phyloP scores from a whole-genome alignment of 192 early-diverging fungal species.

The Coemansia interrupta region DNA sequence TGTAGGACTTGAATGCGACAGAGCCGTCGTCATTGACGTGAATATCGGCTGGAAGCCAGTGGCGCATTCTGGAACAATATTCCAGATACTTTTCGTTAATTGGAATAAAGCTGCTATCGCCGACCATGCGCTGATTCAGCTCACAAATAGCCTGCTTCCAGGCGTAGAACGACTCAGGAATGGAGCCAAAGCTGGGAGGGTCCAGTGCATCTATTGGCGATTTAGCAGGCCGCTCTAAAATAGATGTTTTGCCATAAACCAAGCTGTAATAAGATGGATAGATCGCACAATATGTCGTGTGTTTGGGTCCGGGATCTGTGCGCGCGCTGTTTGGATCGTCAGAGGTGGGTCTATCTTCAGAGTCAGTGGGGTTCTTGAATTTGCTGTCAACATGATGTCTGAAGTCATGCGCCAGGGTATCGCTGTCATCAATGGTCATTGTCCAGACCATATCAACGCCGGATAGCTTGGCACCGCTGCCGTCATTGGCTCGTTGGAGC shows the following conservation, averaged over 20 bases:
- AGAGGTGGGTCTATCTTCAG: too few relatives aligned
- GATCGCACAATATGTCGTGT: neutral
- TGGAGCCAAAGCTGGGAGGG: neutral
- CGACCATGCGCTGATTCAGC: neutral
- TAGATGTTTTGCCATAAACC: neutral
- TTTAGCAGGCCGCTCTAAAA: neutral
- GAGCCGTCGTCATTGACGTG: neutral
- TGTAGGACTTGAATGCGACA: neutral
- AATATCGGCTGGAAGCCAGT: neutral
- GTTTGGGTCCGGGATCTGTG: too few relatives aligned
- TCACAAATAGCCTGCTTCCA: neutral
- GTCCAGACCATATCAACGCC: slow-evolving; percentile 4
- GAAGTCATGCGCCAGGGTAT: neutral
- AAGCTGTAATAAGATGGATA: neutral
- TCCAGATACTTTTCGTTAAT: neutral
- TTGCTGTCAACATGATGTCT: neutral
- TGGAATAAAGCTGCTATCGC: neutral
- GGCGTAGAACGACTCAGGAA: neutral
- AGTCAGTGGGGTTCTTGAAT: too few relatives aligned
- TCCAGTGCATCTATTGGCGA: neutral
- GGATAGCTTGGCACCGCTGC: neutral
- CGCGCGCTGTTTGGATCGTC: too few relatives aligned
- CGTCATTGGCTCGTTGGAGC: neutral
- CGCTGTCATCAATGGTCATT: neutral
- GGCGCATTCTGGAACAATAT: neutral